These are phyloP conservation scores for Penicillium silybi DNA, from an alignment of 495 filamentous ascomycete species.

Conservation along the genomic window DNA sequence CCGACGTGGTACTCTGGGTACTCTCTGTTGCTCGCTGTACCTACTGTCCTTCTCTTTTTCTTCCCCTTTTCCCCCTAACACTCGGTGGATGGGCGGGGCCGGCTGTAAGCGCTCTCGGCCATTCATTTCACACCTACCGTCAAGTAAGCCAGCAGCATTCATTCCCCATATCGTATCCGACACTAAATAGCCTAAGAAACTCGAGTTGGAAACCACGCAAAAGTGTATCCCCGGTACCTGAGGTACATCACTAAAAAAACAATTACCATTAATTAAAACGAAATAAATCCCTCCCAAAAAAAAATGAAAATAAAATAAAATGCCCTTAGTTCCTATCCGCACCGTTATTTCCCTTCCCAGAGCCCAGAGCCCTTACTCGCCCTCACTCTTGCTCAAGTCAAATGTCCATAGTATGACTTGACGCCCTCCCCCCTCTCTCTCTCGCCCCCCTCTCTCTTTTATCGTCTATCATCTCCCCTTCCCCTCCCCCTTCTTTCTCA, in stretches of 20 bases:
- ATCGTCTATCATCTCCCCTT: background rate
- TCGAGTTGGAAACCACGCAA: background rate
- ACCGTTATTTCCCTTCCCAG: conserved; percentile 24
- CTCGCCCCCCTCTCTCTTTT: conserved; percentile 3
- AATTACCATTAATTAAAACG: background rate
- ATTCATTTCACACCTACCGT: background rate
- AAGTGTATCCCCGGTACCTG: background rate
- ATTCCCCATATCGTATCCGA: too few species aligned
- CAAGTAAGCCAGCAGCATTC: background rate
- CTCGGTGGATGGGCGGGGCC: background rate
- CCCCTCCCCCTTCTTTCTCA: conserved; percentile 2
- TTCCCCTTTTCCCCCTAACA: background rate
- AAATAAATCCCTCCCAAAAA: background rate
- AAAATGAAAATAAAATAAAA: background rate
- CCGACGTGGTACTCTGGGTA: conserved; percentile 5
- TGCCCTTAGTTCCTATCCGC: conserved; percentile 14
- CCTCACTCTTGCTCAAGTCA: background rate
- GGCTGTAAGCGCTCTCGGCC: background rate
- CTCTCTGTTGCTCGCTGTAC: too few species aligned
- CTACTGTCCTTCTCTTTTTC: background rate
- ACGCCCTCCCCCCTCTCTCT: conserved; percentile 2
- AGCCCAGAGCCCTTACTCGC: conserved; percentile 1
- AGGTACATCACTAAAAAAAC: background rate
- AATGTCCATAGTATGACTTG: conserved; percentile 9
- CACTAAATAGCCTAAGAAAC: background rate